Conservation (phyloP, 805 yeast species). For the Saturnispora kantuleensis region DNA sequence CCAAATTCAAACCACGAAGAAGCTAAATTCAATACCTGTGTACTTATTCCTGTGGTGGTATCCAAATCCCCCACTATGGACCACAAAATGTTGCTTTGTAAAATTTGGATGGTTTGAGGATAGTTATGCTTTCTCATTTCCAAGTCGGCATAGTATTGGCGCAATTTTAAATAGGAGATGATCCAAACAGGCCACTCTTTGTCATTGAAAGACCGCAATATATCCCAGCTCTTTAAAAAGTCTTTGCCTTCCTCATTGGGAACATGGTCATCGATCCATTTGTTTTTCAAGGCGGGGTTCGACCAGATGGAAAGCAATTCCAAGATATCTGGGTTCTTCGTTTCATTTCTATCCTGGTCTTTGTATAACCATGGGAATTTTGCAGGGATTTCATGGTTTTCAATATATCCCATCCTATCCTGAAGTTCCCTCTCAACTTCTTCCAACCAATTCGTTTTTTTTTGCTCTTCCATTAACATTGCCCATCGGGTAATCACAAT, state of each 20-base stretch:
- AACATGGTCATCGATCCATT: constrained; percentile 18
- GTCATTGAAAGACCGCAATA: constrained; percentile 15
- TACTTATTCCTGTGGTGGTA: constrained; percentile 14
- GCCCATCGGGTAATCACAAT: constrained; percentile 21
- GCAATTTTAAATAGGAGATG: constrained; percentile 67
- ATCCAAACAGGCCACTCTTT: constrained; percentile 60
- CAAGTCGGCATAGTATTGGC: constrained; percentile 66
- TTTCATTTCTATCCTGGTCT: not conserved
- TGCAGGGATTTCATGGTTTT: constrained; percentile 12
- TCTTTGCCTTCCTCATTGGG: constrained; percentile 13
- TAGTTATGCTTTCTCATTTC: constrained; percentile 40
- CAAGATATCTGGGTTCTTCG: constrained; percentile 10
- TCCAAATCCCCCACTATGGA: constrained; percentile 15
- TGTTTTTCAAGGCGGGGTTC: constrained; percentile 9
- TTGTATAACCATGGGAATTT: constrained; percentile 10
- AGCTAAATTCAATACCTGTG: constrained; percentile 21
- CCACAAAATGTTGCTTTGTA: constrained; percentile 23
- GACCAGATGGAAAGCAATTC: constrained; percentile 18
- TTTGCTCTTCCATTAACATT: constrained; percentile 13
- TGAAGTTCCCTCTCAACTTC: constrained; percentile 16
- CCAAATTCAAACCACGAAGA: constrained; percentile 19
- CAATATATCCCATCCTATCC: constrained; percentile 23
- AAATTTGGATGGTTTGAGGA: constrained; percentile 16
- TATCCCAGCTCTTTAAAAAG: constrained; percentile 18
- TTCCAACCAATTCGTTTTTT: constrained; percentile 6